phyloP scores from a whole-genome alignment of 805 yeast genomes.

The Scheffersomyces spartinae region DNA sequence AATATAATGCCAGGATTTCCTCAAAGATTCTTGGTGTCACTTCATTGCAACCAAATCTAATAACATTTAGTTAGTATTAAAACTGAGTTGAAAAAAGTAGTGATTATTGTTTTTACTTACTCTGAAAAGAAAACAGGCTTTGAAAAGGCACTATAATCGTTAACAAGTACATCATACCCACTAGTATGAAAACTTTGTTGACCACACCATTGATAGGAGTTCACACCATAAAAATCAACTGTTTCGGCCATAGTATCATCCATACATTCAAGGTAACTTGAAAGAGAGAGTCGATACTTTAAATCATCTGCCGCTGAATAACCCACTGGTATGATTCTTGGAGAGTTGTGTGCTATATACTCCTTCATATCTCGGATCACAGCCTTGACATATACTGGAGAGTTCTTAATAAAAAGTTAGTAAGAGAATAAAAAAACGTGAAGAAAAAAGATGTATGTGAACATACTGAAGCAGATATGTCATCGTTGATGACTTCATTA shows the following conservation, averaged over 20 bases:
- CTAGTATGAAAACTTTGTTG: conserved; percentile 70
- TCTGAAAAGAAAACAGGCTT: conserved; percentile 85
- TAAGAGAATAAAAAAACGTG: not conserved
- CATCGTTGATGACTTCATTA: conserved; percentile 80
- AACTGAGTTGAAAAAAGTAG: not conserved
- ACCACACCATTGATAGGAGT: conserved; percentile 83
- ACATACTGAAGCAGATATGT: conserved; percentile 41
- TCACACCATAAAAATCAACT: conserved; percentile 75
- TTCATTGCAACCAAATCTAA: conserved; percentile 64
- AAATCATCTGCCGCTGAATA: conserved; percentile 96
- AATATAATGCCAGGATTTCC: conserved; percentile 61
- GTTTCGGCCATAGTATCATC: conserved; percentile 35
- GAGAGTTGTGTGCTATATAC: conserved; percentile 47
- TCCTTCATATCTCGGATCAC: conserved; percentile 71
- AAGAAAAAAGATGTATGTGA: not conserved
- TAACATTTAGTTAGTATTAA: conserved; percentile 1
- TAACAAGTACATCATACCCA: conserved; percentile 54
- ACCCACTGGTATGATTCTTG: conserved; percentile 76
- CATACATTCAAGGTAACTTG: conserved; percentile 72
- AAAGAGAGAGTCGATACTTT: conserved; percentile 59
- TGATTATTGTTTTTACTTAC: conserved; percentile 21
- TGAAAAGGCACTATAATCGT: conserved; percentile 55
- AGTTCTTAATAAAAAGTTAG: conserved; percentile 11
- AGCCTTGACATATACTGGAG: conserved; percentile 73
- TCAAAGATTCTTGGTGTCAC: conserved; percentile 70